Evolutionary conservation across 2,329 filamentous ascomycete species (phyloP), one percentile per base, ranked within the genome.

Genomic region (Trichoderma semiorbis): DNA sequence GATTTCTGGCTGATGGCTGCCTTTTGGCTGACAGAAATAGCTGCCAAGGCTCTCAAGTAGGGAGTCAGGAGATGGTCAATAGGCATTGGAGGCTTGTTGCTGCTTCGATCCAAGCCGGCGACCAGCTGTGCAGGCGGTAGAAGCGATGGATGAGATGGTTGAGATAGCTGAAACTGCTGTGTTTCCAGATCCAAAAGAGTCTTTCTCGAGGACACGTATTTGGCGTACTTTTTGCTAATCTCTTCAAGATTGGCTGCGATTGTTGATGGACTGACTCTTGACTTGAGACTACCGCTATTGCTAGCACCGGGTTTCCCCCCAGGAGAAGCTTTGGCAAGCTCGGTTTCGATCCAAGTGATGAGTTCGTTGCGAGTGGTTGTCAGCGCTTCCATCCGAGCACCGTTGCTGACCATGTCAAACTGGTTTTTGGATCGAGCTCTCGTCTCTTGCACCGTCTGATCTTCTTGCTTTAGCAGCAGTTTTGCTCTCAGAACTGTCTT

Each of bases 311-410:
- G 77, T 0, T 78, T 80, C 1, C 79, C 77, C 3, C 81, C 82
- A 0, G 77, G 76, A 5, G 84, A 83, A 2, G 88, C 87, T 69
- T 87, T 88, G 66, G 84, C 81, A 26, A 92, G 80, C 77, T 91
- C 90, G 6, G 81, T 82, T 78, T 92, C 90, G 71, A 92, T 90
- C 90, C 90, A 92, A 71, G 80, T 83, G 72, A 92, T 91, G 65
- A 92, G 83, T 73, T 88, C 87, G 66, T 86, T 85, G 18, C 90
- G 84, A 12, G 89, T 88, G 8, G 81, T 81, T 55, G 84, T 85
- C 11, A 92, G 80, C 16, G 90, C 90, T 62, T 84, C 81, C 3
- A 89, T 74, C 73, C 86, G 87, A 18, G 81, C 78, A 3, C 78
- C 77, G 53, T 81, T 79, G 72, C 80, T 81, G 50, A 85, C 75